phyloP scores from a whole-genome alignment of 2,329 filamentous ascomycete species.

The Scytalidium sp. region DNA sequence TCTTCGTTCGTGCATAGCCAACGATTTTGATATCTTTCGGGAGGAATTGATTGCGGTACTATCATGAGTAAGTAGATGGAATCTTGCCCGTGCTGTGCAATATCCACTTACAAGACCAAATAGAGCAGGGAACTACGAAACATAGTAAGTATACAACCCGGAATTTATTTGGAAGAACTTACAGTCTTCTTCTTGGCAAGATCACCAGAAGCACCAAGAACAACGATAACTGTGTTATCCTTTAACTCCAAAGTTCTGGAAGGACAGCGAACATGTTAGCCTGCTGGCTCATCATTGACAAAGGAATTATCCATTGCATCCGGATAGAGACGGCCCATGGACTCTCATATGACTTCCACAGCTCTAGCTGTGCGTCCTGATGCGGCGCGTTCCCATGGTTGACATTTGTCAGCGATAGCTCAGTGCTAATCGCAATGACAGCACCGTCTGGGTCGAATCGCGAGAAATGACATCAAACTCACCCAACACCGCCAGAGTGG shows the following conservation, averaged over 20 bases:
- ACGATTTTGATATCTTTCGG: constrained; percentile 95
- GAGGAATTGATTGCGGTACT: constrained; percentile 99
- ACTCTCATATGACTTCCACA: constrained; percentile 2
- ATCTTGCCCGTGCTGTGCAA: background rate
- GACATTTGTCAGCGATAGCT: constrained; percentile 9
- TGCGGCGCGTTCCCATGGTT: background rate
- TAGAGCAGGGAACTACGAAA: constrained; percentile 81
- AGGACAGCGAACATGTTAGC: constrained; percentile 32
- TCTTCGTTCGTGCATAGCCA: constrained; percentile 98
- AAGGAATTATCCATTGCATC: constrained; percentile 15
- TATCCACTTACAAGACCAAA: constrained; percentile 82
- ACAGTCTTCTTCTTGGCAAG: constrained; percentile 99
- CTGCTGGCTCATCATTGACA: constrained; percentile 22
- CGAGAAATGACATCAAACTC: constrained; percentile 30
- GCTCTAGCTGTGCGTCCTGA: constrained; percentile 6
- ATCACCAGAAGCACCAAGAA: constrained; percentile 95
- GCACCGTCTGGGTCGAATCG: constrained; percentile 5
- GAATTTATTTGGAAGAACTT: constrained; percentile 25
- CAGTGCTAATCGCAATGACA: constrained; percentile 2
- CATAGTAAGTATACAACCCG: constrained; percentile 15
- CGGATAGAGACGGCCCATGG: background rate
- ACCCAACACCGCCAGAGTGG: constrained; percentile 48
- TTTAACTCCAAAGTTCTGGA: constrained; percentile 87
- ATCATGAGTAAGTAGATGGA: constrained; percentile 9
- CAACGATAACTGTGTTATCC: constrained; percentile 95